Evolutionary conservation across 1,139 yeast genomes (phyloP), one percentile per base, ranked within the genome.

Genomic region (Hemisphaericaspora xylofermentans): DNA sequence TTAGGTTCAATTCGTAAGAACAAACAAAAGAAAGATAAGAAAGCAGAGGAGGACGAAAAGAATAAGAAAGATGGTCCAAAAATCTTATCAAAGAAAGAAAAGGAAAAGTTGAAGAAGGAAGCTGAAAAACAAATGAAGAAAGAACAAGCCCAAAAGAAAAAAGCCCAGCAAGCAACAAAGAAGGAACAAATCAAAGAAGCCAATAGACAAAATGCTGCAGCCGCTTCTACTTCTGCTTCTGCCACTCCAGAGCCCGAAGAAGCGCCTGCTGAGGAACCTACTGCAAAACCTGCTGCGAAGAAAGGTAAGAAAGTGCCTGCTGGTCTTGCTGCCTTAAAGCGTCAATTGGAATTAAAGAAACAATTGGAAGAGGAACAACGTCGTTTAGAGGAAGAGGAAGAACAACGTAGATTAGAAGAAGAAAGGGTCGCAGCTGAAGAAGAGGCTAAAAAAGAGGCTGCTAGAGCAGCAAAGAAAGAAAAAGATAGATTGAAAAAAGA

Each of bases 21-120:
- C 43, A 88, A 87, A 69, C 78, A 81, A 63, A 87, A 86, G 72
- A 84, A 84, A 68, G 82, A 78, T 42, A 70, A 66, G 27, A 78
- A 74, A 58, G 78, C 75, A 51, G 80, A 68, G 38, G 78, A 72
- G 47, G 76, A 76, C 49, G 73, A 73, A 64, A 56, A 57, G 64
- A 73, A 64, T 58, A 48, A 62, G 45, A 53, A 69, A 61, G 77
- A 74, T 38, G 89, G 80, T 32, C 87, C 94, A 38, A 78, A 81
- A 51, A 70, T 91, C 56, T 88, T 93, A 66, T 82, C 95, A 45
- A 94, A 93, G 76, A 94, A 94, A 71, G 98, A 93, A 62, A 94
- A 93, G 75, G 99, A 93, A 68, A 86, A 81, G 66, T 95, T 93
- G 63, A 93, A 91, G 85, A 94, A 93, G 67, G 99, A 93, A 69